A percentile compares a stretch with the other conserved stretches of the same genome.
Evolutionary conservation across 1,284 basidiomycete genomes (phyloP).

Genomic region (Singerocomus inundabilis): DNA sequence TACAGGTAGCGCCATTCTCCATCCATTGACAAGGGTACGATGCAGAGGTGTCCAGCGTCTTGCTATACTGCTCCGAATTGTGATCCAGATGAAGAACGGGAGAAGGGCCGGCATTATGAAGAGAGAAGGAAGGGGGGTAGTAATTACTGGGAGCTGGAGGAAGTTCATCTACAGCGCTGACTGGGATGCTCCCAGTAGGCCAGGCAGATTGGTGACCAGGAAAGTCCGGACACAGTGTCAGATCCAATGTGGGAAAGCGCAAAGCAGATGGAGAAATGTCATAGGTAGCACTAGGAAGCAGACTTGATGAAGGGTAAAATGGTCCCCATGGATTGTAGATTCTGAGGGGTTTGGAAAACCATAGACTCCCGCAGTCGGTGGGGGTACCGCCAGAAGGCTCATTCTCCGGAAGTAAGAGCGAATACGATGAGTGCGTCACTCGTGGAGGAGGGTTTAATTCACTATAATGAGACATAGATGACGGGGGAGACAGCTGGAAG

Average conservation of each 20-base stretch:
- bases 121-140: not conserved
- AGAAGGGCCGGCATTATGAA: not conserved
- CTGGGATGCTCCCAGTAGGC: conserved; percentile 1
- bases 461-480: not conserved
- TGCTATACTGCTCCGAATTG: not conserved
- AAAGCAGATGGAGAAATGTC: not conserved
- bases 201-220: conserved; percentile 3
- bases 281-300: not conserved
- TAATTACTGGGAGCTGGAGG: not conserved
- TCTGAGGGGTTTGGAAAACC: conserved; percentile 1
- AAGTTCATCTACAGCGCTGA: conserved; percentile 4
- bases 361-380: not conserved
- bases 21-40: conserved; percentile 26
- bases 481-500: not conserved
- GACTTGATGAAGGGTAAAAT: not conserved
- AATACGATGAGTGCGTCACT: not conserved
- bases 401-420: not conserved
- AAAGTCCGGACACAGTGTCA: not conserved
- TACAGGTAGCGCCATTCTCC: conserved; percentile 13
- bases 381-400: not conserved
- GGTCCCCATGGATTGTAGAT: conserved; percentile 7
- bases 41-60: conserved; percentile 1
- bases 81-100: not conserved
- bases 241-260: not conserved
- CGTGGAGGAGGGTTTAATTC: not conserved